Base-by-base conservation (phyloP, 1,284 basidiomycete species). In the Cutaneotrichosporon sp. region DNA sequence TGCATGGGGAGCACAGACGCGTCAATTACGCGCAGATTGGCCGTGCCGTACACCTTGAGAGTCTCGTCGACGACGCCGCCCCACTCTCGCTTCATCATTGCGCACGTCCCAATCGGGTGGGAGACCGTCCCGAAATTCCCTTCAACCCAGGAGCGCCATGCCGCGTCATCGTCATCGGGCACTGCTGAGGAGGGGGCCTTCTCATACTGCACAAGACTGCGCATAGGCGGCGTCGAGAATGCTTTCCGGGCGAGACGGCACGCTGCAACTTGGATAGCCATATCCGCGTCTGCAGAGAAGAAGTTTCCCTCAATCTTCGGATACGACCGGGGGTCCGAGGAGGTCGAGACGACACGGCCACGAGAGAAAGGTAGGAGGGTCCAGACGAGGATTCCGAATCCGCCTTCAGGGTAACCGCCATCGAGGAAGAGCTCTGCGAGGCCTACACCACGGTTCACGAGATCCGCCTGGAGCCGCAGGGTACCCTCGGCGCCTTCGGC, bases 51-150 rank as follows among this genome's bases (percentile, higher is more conserved):
- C 8, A 86, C 84, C 61, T 75, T 76, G 27, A 87, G 71, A 51
- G 80, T 75, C 20, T 80, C 69, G 66, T 82, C 81, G 44, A 87
- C 84, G 43, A 86, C 84, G 55, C 84, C 85, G 42, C 84, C 85
- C 51, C 77, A 67, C 29, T 73, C 71, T 52, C 75, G 71, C 1
- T 84, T 83, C 38, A 85, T 73, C 84, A 86, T 85, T 8, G 82
- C 77, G 57, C 80, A 81, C 16, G 84, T 80, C 54, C 80, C 81
- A 27, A 79, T 76, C 3, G 83, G 83, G 72, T 84, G 83, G 61
- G 74, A 83, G 50, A 74, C 72, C 24, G 73, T 71, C 52, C 62
- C 52, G 45, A 65, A 62, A 38, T 55, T 46, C 33, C 20, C 19
- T 16, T 16, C 2, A 19, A 54, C 45, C 53, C 53, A 55, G 9